These are phyloP conservation scores for Pseudisothecium myosuroides DNA, from an alignment of 225 moss, liverwort and hornwort genomes.

Conservation along the genomic window DNA sequence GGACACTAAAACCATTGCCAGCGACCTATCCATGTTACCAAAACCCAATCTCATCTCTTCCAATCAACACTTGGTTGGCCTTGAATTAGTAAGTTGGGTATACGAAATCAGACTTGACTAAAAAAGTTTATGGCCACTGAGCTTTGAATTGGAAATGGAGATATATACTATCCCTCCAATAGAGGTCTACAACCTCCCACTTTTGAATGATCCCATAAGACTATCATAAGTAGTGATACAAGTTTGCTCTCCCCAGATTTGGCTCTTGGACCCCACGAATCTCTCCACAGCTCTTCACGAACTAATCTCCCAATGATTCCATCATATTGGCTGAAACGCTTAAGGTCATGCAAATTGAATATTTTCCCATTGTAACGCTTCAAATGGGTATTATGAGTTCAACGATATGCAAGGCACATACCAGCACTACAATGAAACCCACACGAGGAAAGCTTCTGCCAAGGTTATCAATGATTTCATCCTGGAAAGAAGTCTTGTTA, in stretches of 20 bases:
- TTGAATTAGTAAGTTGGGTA: background rate
- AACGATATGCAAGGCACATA: background rate
- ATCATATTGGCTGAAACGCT: background rate
- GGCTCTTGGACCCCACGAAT: background rate
- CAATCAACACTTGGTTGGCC: background rate
- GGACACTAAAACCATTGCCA: no score
- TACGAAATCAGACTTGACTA: background rate
- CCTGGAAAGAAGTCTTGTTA: slow-evolving; percentile 40
- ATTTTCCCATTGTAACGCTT: background rate
- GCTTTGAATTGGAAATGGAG: background rate
- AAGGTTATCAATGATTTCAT: slow-evolving; percentile 58
- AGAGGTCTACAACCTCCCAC: background rate
- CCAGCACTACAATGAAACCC: slow-evolving; percentile 67
- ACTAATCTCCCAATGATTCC: background rate
- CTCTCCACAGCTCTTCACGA: background rate
- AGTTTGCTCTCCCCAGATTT: background rate
- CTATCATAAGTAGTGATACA: background rate
- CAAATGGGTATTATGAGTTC: background rate
- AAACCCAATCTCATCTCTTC: no score
- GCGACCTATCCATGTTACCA: no score
- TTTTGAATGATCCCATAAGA: background rate
- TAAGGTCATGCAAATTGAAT: background rate
- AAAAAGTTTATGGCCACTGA: background rate
- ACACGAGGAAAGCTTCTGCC: slow-evolving; percentile 77
- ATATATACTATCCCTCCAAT: background rate